phyloP scores from a whole-genome alignment of 1,284 basidiomycete genomes.

The Pascua sp. region DNA sequence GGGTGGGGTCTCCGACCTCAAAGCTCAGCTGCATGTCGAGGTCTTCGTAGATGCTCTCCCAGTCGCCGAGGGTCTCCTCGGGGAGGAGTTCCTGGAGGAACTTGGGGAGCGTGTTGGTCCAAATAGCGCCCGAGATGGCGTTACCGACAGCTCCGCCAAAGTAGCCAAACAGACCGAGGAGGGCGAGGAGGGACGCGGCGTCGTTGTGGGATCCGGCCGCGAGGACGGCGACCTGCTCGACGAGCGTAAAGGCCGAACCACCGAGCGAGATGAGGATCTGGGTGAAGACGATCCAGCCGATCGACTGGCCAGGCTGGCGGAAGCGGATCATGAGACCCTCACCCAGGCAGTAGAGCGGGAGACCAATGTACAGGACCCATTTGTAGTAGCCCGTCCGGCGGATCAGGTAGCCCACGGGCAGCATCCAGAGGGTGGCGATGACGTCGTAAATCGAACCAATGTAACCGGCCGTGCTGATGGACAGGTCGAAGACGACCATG shows the following conservation, averaged over 20 bases:
- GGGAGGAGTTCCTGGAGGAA: slow-evolving; percentile 33
- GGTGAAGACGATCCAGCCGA: slow-evolving; percentile 35
- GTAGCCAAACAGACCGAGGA: slow-evolving; percentile 46
- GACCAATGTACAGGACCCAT: slow-evolving; percentile 38
- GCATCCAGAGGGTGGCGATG: slow-evolving; percentile 41
- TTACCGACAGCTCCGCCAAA: slow-evolving; percentile 44
- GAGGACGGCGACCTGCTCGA: slow-evolving; percentile 49
- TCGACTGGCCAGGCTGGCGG: slow-evolving; percentile 35
- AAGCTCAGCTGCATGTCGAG: slow-evolving; percentile 36
- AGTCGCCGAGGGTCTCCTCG: slow-evolving; percentile 32
- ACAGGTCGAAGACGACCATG: slow-evolving; percentile 44
- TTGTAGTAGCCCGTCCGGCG: slow-evolving; percentile 45
- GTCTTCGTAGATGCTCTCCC: slow-evolving; percentile 33
- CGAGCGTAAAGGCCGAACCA: slow-evolving; percentile 46
- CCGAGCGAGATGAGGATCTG: slow-evolving; percentile 50
- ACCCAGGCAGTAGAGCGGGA: slow-evolving; percentile 45
- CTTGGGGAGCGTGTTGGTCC: slow-evolving; percentile 47
- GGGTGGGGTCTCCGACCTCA: slow-evolving; percentile 25
- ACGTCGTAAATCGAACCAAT: slow-evolving; percentile 47
- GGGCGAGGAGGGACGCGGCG: slow-evolving; percentile 45
- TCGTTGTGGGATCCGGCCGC: slow-evolving; percentile 47
- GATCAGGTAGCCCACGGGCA: slow-evolving; percentile 41
- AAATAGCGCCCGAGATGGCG: slow-evolving; percentile 49
- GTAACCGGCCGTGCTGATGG: slow-evolving; percentile 44
- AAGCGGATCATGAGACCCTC: slow-evolving; percentile 49